Conservation (phyloP, 2,329 filamentous ascomycete genomes). For the Cadophora gregata region DNA sequence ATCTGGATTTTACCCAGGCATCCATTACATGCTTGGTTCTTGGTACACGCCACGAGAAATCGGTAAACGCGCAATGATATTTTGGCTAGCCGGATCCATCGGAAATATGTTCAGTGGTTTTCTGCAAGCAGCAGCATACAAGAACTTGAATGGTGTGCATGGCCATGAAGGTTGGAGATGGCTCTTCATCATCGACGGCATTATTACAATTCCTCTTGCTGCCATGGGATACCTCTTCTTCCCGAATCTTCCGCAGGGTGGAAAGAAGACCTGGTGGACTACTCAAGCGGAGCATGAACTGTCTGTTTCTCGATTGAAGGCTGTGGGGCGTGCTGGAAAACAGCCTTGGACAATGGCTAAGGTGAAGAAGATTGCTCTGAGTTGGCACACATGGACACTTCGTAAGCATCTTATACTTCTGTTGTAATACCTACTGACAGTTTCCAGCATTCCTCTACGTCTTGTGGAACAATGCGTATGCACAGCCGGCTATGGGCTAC, state of each 20-base stretch:
- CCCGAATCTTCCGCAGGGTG: slow-evolving; percentile 38
- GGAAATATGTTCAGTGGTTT: slow-evolving; percentile 54
- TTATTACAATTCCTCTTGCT: slow-evolving; percentile 44
- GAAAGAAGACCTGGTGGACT: slow-evolving; percentile 44
- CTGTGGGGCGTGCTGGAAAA: slow-evolving; percentile 47
- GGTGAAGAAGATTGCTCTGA: slow-evolving; percentile 44
- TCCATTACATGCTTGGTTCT: slow-evolving; percentile 61
- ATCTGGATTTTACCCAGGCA: slow-evolving; percentile 53
- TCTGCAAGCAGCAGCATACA: slow-evolving; percentile 51
- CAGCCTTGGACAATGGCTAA: slow-evolving; percentile 47
- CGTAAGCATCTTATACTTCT: slow-evolving; percentile 28
- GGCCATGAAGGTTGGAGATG: slow-evolving; percentile 52
- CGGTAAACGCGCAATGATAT: slow-evolving; percentile 58
- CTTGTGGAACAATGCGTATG: slow-evolving; percentile 48
- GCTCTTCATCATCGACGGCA: slow-evolving; percentile 52
- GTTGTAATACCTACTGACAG: too few relatives aligned
- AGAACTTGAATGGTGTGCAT: slow-evolving; percentile 46
- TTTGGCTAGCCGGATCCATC: slow-evolving; percentile 62
- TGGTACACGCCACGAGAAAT: slow-evolving; percentile 54
- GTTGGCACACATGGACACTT: slow-evolving; percentile 50
- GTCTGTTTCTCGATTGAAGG: slow-evolving; percentile 39
- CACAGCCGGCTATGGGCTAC: slow-evolving; percentile 49
- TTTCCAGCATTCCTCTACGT: slow-evolving; percentile 43
- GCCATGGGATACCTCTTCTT: slow-evolving; percentile 37
- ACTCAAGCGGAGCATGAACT: slow-evolving; percentile 37